Percentiles rank a stretch among this genome's conserved stretches.
Conservation (phyloP, 1,139 yeast genomes). For the Magnusiomyces paraingens region DNA sequence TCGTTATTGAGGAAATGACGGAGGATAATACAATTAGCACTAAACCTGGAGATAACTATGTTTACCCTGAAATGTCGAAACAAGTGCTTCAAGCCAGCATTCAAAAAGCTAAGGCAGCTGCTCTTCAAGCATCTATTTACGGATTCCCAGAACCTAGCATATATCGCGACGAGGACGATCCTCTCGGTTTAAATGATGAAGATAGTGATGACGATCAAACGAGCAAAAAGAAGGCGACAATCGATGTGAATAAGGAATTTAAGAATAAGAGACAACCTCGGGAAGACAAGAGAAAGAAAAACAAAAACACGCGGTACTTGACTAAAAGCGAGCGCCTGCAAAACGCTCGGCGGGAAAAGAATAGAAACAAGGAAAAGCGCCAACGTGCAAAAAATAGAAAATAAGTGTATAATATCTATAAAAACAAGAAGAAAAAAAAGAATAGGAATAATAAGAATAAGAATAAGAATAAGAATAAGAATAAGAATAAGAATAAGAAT, state of each 20-base stretch:
- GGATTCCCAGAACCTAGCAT: slow-evolving; percentile 21
- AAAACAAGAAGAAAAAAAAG: too few species aligned
- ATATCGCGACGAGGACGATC: slow-evolving; percentile 18
- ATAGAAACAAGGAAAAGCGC: slow-evolving; percentile 19
- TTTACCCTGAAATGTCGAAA: slow-evolving; percentile 29
- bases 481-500: too few species aligned
- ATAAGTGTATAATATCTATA: not conserved
- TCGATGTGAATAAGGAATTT: not conserved
- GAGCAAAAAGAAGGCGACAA: slow-evolving; percentile 5
- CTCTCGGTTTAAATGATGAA: slow-evolving; percentile 12
- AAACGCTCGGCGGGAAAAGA: slow-evolving; percentile 54
- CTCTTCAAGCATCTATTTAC: slow-evolving; percentile 23
- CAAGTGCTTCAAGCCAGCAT: slow-evolving; percentile 34
- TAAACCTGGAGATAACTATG: slow-evolving; percentile 22
- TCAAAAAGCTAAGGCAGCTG: slow-evolving; percentile 31
- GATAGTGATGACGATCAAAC: slow-evolving; percentile 14
- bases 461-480: slow-evolving; percentile 12
- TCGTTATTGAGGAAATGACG: slow-evolving; percentile 29
- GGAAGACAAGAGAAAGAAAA: slow-evolving; percentile 34
- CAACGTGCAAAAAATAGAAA: slow-evolving; percentile 5
- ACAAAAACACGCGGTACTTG: slow-evolving; percentile 79
- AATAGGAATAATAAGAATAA: slow-evolving; percentile 5
- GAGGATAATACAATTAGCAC: slow-evolving; percentile 16
- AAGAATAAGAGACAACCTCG: slow-evolving; percentile 2
- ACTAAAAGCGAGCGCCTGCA: slow-evolving; percentile 70